phyloP scores from a whole-genome alignment of 2,329 filamentous ascomycete species.

The Sphaerostilbella broomeana region DNA sequence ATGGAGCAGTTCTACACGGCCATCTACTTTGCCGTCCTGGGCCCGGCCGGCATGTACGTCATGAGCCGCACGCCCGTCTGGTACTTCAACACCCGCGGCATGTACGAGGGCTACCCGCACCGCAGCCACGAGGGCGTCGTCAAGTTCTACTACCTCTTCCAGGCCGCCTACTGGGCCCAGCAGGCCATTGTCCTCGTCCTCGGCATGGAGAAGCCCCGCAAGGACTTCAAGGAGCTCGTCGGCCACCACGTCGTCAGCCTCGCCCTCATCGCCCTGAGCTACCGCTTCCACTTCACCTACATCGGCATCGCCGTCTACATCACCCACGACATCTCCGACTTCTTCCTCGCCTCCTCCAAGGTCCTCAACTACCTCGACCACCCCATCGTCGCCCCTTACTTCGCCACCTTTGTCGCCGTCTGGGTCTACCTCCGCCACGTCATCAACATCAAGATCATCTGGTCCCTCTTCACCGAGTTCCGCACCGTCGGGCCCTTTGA shows the following conservation, averaged over 20 bases:
- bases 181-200: slow-evolving; percentile 83
- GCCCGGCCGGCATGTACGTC: slow-evolving; percentile 79
- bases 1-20: slow-evolving; percentile 97
- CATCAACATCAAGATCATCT: slow-evolving; percentile 71
- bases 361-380: slow-evolving; percentile 85
- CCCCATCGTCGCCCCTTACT: slow-evolving; percentile 73
- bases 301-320: slow-evolving; percentile 91
- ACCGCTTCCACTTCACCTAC: slow-evolving; percentile 95
- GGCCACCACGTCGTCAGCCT: slow-evolving; percentile 87
- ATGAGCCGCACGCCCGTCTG: slow-evolving; percentile 88
- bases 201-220: slow-evolving; percentile 85
- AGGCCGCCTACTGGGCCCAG: slow-evolving; percentile 93
- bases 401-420: slow-evolving; percentile 68
- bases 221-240: slow-evolving; percentile 92
- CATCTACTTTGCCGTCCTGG: slow-evolving; percentile 78
- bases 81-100: slow-evolving; percentile 88
- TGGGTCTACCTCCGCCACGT: slow-evolving; percentile 92
- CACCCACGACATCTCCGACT: slow-evolving; percentile 89
- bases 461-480: slow-evolving; percentile 69
- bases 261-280: slow-evolving; percentile 75
- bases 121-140: slow-evolving; percentile 70
- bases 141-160: slow-evolving; percentile 94
- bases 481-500: slow-evolving; percentile 66
- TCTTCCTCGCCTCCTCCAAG: slow-evolving; percentile 92
- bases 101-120: slow-evolving; percentile 88